Base-by-base conservation (phyloP, 1,284 basidiomycete species). In the Taiwanofungus camphoratus region DNA sequence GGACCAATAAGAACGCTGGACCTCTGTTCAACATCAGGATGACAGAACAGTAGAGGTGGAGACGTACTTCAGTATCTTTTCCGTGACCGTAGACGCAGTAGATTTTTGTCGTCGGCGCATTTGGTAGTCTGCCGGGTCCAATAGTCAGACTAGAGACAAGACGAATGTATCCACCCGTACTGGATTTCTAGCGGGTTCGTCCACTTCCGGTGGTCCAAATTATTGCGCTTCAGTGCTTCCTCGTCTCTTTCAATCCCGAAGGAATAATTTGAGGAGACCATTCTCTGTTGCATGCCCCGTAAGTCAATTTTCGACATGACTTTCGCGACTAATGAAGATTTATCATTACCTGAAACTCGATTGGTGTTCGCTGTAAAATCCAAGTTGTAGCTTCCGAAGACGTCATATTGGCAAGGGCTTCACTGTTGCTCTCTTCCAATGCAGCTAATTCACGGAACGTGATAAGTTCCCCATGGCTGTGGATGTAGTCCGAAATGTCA, bases 61-160 rank as follows among this genome's bases (percentile, higher is more conserved):
- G 11, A 41, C 73, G 56, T 36, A 85, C 87, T 76, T 97, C 96
- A 0, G 96, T 99, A 54, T 94, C 87, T 61, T 98, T 98, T 16
- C 96, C 96, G 52, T 92, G 86, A 0, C 95, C 96, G 64, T 99
- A 98, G 7, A 94, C 76, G 55, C 95, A 98, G 64, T 86, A 91
- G 18, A 97, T 82, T 62, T 88, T 93, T 84, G 97, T 89, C 1
- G 83, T 87, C 0, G 94, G 94, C 0, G 95, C 95, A 39, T 84
- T 68, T 0, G 95, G 95, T n/a, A 92, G 68, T 56, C 86, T 89
- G 49, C 3, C 5, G 3, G 33, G 9, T 30, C 24, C 13, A 11
- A 11, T 15, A 41, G 26, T 15, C 2, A 16, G 16, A 5, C 15
- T 7, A 15, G 4, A 16, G 22, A 13, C 22, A 9, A 7, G 11